These are phyloP conservation scores for Hortiboletus campestris DNA, from an alignment of 768 basidiomycete species.

Conservation along the genomic window DNA sequence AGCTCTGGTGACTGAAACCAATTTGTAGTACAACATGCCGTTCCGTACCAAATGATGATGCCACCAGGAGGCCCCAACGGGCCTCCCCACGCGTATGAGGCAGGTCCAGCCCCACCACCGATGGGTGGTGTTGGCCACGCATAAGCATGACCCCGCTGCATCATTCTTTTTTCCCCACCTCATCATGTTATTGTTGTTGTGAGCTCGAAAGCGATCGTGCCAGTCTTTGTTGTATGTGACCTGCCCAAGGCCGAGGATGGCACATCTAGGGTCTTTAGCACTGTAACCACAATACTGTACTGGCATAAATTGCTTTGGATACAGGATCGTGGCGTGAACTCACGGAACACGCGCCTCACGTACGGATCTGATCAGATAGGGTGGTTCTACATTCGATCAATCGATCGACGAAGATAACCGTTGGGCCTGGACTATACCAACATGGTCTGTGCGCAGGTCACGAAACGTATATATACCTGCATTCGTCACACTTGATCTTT, in stretches of 20 bases:
- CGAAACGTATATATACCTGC: slow-evolving; percentile 10
- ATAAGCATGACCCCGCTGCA: slow-evolving; percentile 32
- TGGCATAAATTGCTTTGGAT: slow-evolving; percentile 31
- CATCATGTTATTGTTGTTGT: slow-evolving; percentile 26
- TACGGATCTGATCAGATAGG: background rate
- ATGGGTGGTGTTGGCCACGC: slow-evolving; percentile 74
- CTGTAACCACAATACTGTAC: slow-evolving; percentile 29
- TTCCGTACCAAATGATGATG: slow-evolving; percentile 90
- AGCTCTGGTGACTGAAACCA: slow-evolving; percentile 27
- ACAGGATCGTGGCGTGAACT: background rate
- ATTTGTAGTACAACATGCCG: slow-evolving; percentile 75
- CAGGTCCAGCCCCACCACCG: slow-evolving; percentile 63
- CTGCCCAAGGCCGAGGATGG: slow-evolving; percentile 8
- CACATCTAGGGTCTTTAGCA: slow-evolving; percentile 12
- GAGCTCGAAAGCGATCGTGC: slow-evolving; percentile 24
- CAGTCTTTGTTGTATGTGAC: slow-evolving; percentile 31
- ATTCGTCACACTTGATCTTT: background rate
- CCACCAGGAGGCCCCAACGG: slow-evolving; percentile 64
- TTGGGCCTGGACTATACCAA: no score
- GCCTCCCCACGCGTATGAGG: slow-evolving; percentile 74
- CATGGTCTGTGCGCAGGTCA: slow-evolving; percentile 20
- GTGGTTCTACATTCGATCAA: no score
- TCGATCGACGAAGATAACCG: background rate
- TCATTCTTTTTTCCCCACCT: slow-evolving; percentile 4
- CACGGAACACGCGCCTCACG: no score